phyloP scores from a whole-genome alignment of 139 green algal genomes.

The Coccomyxa sp. region DNA sequence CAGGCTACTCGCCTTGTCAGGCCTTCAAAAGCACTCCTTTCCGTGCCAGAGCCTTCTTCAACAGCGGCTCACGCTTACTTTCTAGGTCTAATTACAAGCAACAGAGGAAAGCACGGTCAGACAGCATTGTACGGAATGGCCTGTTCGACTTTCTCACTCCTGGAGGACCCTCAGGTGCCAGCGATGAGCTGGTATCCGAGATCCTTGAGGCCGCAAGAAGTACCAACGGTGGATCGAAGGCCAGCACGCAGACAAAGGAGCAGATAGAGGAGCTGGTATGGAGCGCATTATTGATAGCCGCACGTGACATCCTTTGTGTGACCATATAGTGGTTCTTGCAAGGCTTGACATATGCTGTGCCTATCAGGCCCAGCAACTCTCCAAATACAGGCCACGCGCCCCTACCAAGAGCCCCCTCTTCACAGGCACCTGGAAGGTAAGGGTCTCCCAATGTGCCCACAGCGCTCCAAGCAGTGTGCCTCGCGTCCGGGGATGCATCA shows the following conservation, averaged over 20 bases:
- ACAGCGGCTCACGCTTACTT: no score
- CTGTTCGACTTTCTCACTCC: background rate
- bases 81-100: no score
- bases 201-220: background rate
- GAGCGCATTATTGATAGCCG: background rate
- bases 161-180: background rate
- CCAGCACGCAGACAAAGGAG: background rate
- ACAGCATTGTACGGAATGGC: background rate
- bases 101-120: no score
- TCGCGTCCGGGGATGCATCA: no score
- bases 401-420: background rate
- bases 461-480: no score
- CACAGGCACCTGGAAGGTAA: slow-evolving; percentile 5
- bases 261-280: background rate
- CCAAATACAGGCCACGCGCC: background rate
- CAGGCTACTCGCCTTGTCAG: no score
- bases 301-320: background rate
- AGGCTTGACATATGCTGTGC: background rate
- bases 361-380: slow-evolving; percentile 11
- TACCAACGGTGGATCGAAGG: slow-evolving; percentile 1
- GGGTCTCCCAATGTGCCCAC: no score
- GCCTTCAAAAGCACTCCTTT: no score
- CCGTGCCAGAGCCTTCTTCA: no score
- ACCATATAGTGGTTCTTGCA: background rate
- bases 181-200: background rate